A percentile compares a stretch with the other conserved stretches of the same genome.
Conservation (phyloP, 2,329 filamentous ascomycete species). For the Fusarium sp. region DNA sequence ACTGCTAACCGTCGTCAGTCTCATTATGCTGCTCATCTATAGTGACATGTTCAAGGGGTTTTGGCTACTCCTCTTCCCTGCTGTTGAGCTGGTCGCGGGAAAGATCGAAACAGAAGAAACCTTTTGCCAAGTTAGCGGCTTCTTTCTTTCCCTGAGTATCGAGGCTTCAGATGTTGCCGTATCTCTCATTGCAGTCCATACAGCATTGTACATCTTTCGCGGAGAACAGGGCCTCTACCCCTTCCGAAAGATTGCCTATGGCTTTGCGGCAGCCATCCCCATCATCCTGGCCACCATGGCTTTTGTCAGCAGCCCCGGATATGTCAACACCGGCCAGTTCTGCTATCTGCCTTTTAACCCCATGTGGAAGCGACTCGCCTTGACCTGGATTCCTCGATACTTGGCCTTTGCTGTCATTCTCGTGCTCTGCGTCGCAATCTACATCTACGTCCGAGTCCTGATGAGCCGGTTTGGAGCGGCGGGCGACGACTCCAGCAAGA, state of each 20-base stretch:
- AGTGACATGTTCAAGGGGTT: constrained; percentile 78
- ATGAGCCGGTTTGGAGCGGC: constrained; percentile 53
- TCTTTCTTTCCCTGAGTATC: constrained; percentile 74
- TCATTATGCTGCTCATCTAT: constrained; percentile 79
- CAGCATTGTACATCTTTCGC: constrained; percentile 76
- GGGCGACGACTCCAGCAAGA: constrained; percentile 22
- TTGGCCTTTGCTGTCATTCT: constrained; percentile 74
- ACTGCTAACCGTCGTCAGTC: constrained; percentile 56
- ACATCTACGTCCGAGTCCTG: constrained; percentile 69
- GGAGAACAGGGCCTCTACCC: constrained; percentile 75
- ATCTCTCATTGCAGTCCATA: constrained; percentile 79
- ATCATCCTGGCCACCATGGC: constrained; percentile 70
- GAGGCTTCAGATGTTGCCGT: constrained; percentile 79
- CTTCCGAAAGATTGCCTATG: constrained; percentile 71
- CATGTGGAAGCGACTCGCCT: constrained; percentile 74
- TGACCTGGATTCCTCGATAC: constrained; percentile 81
- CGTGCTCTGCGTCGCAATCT: constrained; percentile 75
- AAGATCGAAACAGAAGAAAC: constrained; percentile 61
- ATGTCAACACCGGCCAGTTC: constrained; percentile 72
- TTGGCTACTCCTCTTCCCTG: constrained; percentile 75
- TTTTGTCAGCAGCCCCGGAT: constrained; percentile 69
- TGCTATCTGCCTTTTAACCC: constrained; percentile 77
- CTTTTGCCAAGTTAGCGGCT: constrained; percentile 77
- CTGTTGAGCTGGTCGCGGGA: constrained; percentile 66
- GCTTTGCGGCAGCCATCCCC: constrained; percentile 68